Percentiles rank a stretch among this genome's conserved stretches.
These are phyloP conservation scores for Penicillium sp. DNA, from an alignment of 2,329 filamentous ascomycete species.

Conservation along the genomic window DNA sequence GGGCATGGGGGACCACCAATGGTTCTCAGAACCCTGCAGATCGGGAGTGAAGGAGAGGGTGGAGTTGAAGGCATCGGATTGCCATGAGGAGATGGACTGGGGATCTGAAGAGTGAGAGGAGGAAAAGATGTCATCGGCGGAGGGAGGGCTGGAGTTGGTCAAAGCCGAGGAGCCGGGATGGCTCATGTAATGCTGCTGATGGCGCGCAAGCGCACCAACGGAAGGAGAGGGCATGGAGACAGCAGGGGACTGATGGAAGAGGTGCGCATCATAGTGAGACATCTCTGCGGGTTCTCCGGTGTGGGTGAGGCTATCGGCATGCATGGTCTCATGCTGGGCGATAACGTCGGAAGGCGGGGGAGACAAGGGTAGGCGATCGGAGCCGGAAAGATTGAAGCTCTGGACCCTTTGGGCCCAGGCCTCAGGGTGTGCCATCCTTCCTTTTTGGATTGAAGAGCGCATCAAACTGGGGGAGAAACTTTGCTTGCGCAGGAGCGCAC, in stretches of 20 bases:
- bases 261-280: slow-evolving; percentile 32
- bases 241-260: slow-evolving; percentile 35
- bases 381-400: slow-evolving; percentile 50
- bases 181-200: slow-evolving; percentile 34
- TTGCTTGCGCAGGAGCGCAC: slow-evolving; percentile 41
- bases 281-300: slow-evolving; percentile 29
- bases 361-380: slow-evolving; percentile 44
- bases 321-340: slow-evolving; percentile 39
- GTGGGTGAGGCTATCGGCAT: slow-evolving; percentile 34
- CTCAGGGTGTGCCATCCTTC: slow-evolving; percentile 43
- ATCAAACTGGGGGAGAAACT: slow-evolving; percentile 54
- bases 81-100: slow-evolving; percentile 42
- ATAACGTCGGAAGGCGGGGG: slow-evolving; percentile 47
- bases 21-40: slow-evolving; percentile 36
- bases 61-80: slow-evolving; percentile 39
- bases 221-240: slow-evolving; percentile 36
- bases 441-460: slow-evolving; percentile 51
- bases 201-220: slow-evolving; percentile 26
- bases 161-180: slow-evolving; percentile 30
- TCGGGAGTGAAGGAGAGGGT: slow-evolving; percentile 41
- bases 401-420: slow-evolving; percentile 55
- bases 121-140: slow-evolving; percentile 39
- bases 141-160: slow-evolving; percentile 35
- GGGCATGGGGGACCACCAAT: slow-evolving; percentile 44
- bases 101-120: slow-evolving; percentile 40